Evolutionary conservation across 148 eudicot species (phyloP).

Genomic region (Pharnaceum exiguum): DNA sequence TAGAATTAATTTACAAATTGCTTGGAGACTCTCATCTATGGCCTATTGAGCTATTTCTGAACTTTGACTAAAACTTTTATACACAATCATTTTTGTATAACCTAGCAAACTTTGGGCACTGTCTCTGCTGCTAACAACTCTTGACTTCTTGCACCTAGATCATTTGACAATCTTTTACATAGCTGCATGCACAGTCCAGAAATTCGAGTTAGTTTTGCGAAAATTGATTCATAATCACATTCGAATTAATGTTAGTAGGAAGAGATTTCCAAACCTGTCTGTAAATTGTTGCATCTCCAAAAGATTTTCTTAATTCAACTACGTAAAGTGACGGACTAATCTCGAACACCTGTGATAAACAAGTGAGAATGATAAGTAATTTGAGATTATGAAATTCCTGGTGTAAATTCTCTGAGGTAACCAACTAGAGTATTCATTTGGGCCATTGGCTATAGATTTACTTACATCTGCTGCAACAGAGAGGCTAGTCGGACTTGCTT

Average conservation of each 20-base stretch:
- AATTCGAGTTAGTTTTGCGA: background rate
- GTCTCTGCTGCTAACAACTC: constrained; percentile 34
- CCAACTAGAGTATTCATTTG: background rate
- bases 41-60: background rate
- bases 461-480: constrained; percentile 87
- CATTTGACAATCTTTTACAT: constrained; percentile 60
- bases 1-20: constrained; percentile 13
- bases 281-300: constrained; percentile 67
- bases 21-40: background rate
- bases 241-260: background rate
- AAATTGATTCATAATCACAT: background rate
- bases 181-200: constrained; percentile 41
- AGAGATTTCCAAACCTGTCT: constrained; percentile 52
- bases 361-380: too few species aligned
- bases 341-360: constrained; percentile 66
- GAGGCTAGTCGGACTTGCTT: constrained; percentile 51
- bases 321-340: constrained; percentile 73
- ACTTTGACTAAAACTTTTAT: background rate
- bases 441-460: background rate
- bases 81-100: constrained; percentile 1
- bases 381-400: background rate
- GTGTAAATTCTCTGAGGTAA: background rate
- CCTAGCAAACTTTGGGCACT: constrained; percentile 24
- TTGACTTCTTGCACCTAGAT: constrained; percentile 55
- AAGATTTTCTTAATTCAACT: constrained; percentile 74